Percentiles rank a stretch among this genome's conserved stretches.
phyloP scores from a whole-genome alignment of 2,329 filamentous ascomycete genomes.

The Paracamarosporium sp. region DNA sequence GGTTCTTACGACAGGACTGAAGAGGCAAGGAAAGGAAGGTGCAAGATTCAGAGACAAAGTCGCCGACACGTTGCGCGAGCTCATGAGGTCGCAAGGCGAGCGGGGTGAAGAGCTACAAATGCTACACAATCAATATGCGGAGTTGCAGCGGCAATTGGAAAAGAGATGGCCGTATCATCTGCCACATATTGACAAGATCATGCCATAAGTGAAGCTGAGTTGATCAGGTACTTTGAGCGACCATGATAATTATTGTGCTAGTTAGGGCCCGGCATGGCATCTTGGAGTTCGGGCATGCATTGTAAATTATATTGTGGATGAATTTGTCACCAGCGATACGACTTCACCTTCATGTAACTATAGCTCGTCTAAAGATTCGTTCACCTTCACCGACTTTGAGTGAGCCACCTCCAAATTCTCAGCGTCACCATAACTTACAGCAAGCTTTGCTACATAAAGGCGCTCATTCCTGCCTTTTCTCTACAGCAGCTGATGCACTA shows the following conservation, averaged over 20 bases:
- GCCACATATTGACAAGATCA: slow-evolving; percentile 1
- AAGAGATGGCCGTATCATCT: slow-evolving; percentile 5
- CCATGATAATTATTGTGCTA: background rate
- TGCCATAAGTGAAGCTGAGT: too few species aligned
- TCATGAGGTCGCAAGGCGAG: background rate
- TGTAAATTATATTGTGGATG: background rate
- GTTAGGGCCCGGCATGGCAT: too few species aligned
- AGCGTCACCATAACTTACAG: background rate
- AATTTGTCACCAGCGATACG: background rate
- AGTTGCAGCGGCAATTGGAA: background rate
- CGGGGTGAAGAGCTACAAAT: background rate
- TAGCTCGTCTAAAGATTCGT: background rate
- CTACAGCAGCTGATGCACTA: background rate
- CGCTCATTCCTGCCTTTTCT: background rate
- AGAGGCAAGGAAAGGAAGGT: slow-evolving; percentile 6
- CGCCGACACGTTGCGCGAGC: background rate
- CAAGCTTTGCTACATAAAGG: background rate
- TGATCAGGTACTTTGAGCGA: background rate
- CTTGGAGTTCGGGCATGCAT: background rate
- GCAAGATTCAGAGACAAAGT: background rate
- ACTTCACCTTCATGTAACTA: background rate
- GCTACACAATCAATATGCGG: slow-evolving; percentile 9
- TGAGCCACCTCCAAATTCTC: background rate
- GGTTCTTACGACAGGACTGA: slow-evolving; percentile 1
- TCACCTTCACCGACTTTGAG: background rate